Percentiles rank a stretch among this genome's conserved stretches.
These are phyloP conservation scores for Puccinia brachypodii DNA, from an alignment of 1,284 basidiomycete species.

Conservation along the genomic window DNA sequence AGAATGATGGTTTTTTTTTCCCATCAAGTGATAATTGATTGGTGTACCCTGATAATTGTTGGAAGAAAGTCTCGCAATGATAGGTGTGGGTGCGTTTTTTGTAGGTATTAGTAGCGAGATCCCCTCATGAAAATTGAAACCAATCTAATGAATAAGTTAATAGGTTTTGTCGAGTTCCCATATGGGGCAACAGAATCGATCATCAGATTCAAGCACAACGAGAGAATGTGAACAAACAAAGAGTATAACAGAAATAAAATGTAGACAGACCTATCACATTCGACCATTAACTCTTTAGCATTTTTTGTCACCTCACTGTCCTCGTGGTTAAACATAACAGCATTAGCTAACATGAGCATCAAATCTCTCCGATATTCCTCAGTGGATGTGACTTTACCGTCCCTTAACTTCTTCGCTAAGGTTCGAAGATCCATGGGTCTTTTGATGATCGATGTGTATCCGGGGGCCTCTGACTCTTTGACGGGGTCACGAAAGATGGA, in stretches of 20 bases:
- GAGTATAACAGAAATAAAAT: neutral
- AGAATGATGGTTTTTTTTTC: too few relatives aligned
- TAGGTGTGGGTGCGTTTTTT: too few relatives aligned
- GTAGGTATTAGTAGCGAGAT: conserved; percentile 24
- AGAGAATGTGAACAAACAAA: neutral
- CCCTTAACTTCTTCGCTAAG: conserved; percentile 75
- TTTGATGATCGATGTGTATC: conserved; percentile 85
- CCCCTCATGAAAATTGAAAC: conserved; percentile 47
- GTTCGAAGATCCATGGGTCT: conserved; percentile 90
- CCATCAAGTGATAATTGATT: too few relatives aligned
- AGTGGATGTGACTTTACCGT: conserved; percentile 74
- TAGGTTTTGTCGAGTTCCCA: neutral
- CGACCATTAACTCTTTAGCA: conserved; percentile 82
- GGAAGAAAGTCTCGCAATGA: too few relatives aligned
- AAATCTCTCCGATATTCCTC: conserved; percentile 85
- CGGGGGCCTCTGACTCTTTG: conserved; percentile 78
- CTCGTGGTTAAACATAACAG: conserved; percentile 89
- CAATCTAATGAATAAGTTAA: conserved; percentile 2
- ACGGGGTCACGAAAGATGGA: conserved; percentile 83
- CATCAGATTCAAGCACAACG: neutral
- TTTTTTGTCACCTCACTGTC: conserved; percentile 64
- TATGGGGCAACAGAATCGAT: neutral
- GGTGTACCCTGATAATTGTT: too few relatives aligned
- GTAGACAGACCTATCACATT: conserved; percentile 55
- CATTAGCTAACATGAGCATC: conserved; percentile 89